Conservation (phyloP, 805 yeast species). For the Suhomyces faveliae region DNA sequence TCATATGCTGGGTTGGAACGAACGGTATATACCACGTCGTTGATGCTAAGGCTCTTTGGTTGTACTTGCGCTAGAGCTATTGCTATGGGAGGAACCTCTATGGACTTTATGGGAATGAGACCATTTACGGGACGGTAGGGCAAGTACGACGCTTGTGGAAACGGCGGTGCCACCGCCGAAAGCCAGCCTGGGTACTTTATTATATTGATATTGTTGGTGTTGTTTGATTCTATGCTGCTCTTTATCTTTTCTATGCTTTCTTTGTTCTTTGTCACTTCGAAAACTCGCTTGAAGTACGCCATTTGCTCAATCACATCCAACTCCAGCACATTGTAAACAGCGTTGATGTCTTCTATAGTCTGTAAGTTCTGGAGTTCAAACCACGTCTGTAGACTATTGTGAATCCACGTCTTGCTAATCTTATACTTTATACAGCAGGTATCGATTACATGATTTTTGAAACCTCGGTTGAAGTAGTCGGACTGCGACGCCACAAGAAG, state of each 20-base stretch:
- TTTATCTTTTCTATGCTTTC: too few relatives aligned
- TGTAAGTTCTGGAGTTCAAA: slow-evolving; percentile 6
- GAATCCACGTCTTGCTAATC: slow-evolving; percentile 6
- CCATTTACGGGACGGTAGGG: neutral
- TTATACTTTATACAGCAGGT: slow-evolving; percentile 12
- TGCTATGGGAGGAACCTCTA: neutral
- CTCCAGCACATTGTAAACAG: neutral
- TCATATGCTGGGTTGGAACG: slow-evolving; percentile 4
- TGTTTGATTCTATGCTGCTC: too few relatives aligned
- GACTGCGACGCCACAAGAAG: slow-evolving; percentile 22
- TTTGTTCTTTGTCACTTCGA: neutral
- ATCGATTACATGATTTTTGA: slow-evolving; percentile 14
- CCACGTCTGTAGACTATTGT: slow-evolving; percentile 3
- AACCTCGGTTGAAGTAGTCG: slow-evolving; percentile 4
- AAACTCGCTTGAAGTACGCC: slow-evolving; percentile 8
- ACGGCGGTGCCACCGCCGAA: slow-evolving; percentile 2
- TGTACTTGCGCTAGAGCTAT: neutral
- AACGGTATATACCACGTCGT: slow-evolving; percentile 10
- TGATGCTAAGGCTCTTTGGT: slow-evolving; percentile 6
- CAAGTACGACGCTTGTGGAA: slow-evolving; percentile 1
- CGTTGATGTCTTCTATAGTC: slow-evolving; percentile 2
- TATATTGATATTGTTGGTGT: neutral
- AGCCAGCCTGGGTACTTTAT: slow-evolving; percentile 13
- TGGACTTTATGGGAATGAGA: too few relatives aligned
- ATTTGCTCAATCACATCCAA: slow-evolving; percentile 1